Percentiles rank a stretch among this genome's conserved stretches.
Evolutionary conservation across 2,329 filamentous ascomycete genomes (phyloP).

Genomic region (Beauveria brongniartii): DNA sequence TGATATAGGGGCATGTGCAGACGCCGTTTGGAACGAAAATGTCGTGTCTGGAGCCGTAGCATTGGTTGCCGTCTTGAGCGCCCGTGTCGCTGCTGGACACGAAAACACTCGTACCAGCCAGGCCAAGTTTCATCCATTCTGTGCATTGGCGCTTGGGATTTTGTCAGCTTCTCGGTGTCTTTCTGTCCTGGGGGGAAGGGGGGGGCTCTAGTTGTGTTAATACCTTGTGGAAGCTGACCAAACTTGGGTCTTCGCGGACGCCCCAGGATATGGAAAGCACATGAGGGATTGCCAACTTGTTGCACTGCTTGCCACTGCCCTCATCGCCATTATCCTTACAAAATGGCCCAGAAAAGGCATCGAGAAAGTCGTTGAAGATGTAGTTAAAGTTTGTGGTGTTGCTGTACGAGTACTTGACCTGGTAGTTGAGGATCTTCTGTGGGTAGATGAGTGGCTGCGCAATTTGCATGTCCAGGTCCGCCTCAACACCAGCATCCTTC

Average conservation of each 20-base stretch:
- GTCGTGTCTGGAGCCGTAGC: not conserved
- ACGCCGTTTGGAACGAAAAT: conserved; percentile 26
- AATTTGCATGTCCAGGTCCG: conserved; percentile 41
- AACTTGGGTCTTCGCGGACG: conserved; percentile 28
- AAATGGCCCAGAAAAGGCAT: conserved; percentile 35
- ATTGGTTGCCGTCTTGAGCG: conserved; percentile 19
- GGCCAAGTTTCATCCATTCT: conserved; percentile 38
- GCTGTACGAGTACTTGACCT: conserved; percentile 12
- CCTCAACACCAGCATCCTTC: conserved; percentile 27
- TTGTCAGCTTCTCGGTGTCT: not conserved
- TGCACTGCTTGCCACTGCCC: conserved; percentile 15
- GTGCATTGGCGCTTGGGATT: conserved; percentile 27
- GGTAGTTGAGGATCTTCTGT: conserved; percentile 28
- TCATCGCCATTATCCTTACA: conserved; percentile 36
- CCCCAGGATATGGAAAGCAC: conserved; percentile 39
- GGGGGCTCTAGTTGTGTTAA: not conserved
- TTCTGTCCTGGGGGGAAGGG: not conserved
- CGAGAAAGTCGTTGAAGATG: conserved; percentile 30
- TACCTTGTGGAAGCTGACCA: not conserved
- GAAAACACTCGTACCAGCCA: conserved; percentile 33
- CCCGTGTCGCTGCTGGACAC: conserved; percentile 33
- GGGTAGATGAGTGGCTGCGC: conserved; percentile 43
- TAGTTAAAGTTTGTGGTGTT: not conserved
- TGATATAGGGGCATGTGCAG: conserved; percentile 37
- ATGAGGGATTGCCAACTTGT: conserved; percentile 13